phyloP scores from a whole-genome alignment of 305 asterid genomes.

The Lippia alba region DNA sequence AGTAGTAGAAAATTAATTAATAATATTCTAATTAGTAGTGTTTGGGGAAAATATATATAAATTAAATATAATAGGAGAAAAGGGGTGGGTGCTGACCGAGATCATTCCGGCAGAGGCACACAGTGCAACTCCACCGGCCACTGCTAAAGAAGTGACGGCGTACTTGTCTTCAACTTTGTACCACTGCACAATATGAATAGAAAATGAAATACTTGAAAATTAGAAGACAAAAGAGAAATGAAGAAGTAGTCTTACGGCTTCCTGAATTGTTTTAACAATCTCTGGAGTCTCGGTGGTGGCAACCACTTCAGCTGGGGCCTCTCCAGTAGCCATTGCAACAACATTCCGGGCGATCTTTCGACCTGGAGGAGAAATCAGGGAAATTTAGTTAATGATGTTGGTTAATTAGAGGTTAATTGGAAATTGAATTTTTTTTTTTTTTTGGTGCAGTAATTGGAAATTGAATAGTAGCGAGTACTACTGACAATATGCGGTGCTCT shows the following conservation, averaged over 20 bases:
- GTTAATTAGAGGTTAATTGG: not conserved
- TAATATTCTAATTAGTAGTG: no score
- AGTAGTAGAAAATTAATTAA: not conserved
- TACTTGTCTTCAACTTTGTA: constrained; percentile 87
- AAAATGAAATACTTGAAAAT: not conserved
- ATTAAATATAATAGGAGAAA: not conserved
- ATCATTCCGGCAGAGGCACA: constrained; percentile 71
- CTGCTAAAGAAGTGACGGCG: constrained; percentile 79
- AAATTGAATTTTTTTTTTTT: no score
- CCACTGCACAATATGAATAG: constrained; percentile 56
- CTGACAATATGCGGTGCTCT: constrained; percentile 56
- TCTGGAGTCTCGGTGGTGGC: constrained; percentile 60
- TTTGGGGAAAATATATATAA: no score
- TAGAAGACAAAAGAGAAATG: not conserved
- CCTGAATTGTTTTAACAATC: constrained; percentile 55
- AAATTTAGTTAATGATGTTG: no score
- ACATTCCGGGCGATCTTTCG: constrained; percentile 59
- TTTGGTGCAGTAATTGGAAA: not conserved
- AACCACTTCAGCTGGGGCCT: constrained; percentile 64
- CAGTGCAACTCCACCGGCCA: constrained; percentile 64
- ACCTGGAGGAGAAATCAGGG: constrained; percentile 37
- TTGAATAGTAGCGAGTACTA: not conserved
- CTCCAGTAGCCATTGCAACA: constrained; percentile 73
- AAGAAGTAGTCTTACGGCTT: constrained; percentile 49
- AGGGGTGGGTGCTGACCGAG: constrained; percentile 44